phyloP scores from a whole-genome alignment of 2,329 filamentous ascomycete species.

The Aspergillus fumigatus region DNA sequence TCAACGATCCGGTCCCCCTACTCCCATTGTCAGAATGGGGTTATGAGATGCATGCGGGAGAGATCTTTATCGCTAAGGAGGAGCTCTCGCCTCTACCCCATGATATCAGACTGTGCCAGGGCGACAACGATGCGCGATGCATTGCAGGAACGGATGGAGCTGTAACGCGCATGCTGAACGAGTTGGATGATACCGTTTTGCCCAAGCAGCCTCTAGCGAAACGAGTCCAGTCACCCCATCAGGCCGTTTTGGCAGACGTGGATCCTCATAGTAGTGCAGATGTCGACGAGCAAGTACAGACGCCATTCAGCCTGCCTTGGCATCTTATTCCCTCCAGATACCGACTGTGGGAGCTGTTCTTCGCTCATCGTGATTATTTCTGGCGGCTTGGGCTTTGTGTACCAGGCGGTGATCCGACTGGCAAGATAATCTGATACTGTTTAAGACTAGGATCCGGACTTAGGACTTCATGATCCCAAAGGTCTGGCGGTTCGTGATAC shows the following conservation, averaged over 20 bases:
- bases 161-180: not conserved
- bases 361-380: conserved; percentile 94
- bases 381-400: conserved; percentile 88
- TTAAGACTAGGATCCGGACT: too few relatives aligned
- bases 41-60: conserved; percentile 77
- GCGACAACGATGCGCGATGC: conserved; percentile 67
- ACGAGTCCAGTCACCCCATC: not conserved
- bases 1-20: conserved; percentile 81
- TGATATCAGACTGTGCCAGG: conserved; percentile 68
- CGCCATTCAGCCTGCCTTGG: conserved; percentile 14
- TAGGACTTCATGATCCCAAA: not conserved
- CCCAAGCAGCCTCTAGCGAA: not conserved
- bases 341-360: conserved; percentile 87
- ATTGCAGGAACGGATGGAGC: conserved; percentile 57
- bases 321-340: conserved; percentile 48
- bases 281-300: conserved; percentile 1
- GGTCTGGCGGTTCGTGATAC: too few relatives aligned
- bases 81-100: conserved; percentile 62
- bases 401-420: conserved; percentile 58
- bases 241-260: not conserved
- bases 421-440: not conserved
- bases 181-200: conserved; percentile 2
- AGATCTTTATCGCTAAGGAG: conserved; percentile 76
- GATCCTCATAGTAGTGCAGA: not conserved
- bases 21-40: conserved; percentile 86